Base-by-base conservation (phyloP, 768 basidiomycete genomes). In the Termitomyces heimii region DNA sequence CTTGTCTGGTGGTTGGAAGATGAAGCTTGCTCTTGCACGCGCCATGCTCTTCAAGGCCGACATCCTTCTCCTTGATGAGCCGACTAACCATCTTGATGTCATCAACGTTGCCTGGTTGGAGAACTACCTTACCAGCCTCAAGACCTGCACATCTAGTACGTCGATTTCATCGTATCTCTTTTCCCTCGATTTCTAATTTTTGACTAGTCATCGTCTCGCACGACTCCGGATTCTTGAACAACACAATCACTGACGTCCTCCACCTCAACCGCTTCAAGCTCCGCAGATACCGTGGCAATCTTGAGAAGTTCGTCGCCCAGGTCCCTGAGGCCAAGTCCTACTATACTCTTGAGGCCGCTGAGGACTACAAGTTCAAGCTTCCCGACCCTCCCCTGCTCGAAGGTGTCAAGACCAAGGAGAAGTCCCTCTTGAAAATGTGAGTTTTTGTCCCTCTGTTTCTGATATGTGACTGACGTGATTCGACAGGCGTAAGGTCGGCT, bases 341-440 rank as follows among this genome's bases (percentile, higher is more conserved):
- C 83, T 98, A 94, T 82, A 92, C 89, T 60, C 91, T 98, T 65
- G 86, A 96, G 77, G 92, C 94, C 57, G 83, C 85, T 53, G 94
- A 96, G 77, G 92, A 96, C 81, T 98, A 98, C 86, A 89, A 85
- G 78, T 98, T 97, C 87, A 95, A 94, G 85, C 86, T 98, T 66
- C 95, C 95, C 56, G 88, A 93, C 69, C 95, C 95, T 54, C 95
- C 95, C 69, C 86, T 98, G 63, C 89, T 98, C 61, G 95, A 98
- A 63, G 95, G 95, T 89, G 95, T 98, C 79, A 98, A 98, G 89
- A 98, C 95, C 69, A 98, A 98, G 83, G 94, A 98, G 79, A 98
- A 96, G 85, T 85, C 84, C 60, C 78, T 98, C 66, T 75, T 97
- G 62, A 98, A 98, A 83, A 96, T 98, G 94, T 77, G 60, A 28